phyloP scores from a whole-genome alignment of 2,329 filamentous ascomycete genomes.

The Teratosphaeriaceae sp. region DNA sequence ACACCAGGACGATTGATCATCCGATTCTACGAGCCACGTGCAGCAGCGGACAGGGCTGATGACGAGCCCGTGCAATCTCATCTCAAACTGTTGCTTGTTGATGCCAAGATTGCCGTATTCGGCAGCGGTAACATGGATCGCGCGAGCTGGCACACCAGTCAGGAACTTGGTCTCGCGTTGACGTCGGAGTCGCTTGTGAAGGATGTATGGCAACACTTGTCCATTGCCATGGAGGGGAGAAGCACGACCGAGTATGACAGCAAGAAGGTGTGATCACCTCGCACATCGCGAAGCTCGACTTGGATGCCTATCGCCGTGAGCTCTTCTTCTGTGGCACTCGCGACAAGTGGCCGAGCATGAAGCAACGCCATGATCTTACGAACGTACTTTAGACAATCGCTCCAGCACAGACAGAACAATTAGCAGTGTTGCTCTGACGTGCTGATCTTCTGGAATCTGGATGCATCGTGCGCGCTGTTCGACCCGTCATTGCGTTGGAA shows the following conservation, averaged over 20 bases:
- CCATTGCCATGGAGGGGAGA: not conserved
- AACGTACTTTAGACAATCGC: no score
- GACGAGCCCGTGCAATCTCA: constrained; percentile 63
- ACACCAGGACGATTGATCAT: constrained; percentile 48
- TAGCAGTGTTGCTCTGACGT: no score
- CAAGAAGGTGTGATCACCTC: not conserved
- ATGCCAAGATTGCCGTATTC: constrained; percentile 59
- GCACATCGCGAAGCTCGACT: no score
- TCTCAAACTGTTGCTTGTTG: constrained; percentile 69
- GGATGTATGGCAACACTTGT: not conserved
- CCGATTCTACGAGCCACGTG: constrained; percentile 48
- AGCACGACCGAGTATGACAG: not conserved
- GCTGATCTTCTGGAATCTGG: no score
- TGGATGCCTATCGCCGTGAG: no score
- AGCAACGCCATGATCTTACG: no score
- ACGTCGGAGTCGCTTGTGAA: not conserved
- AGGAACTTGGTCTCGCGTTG: constrained; percentile 64
- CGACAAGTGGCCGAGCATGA: no score
- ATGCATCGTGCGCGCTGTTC: no score
- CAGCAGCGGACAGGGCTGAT: constrained; percentile 27
- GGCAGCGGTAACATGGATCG: constrained; percentile 81
- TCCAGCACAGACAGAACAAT: no score
- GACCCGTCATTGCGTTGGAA: no score
- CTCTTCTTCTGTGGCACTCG: no score
- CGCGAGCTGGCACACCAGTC: constrained; percentile 80